These are phyloP conservation scores for Eutrema heterophyllum DNA, from an alignment of 345 rosid genomes.

Conservation along the genomic window DNA sequence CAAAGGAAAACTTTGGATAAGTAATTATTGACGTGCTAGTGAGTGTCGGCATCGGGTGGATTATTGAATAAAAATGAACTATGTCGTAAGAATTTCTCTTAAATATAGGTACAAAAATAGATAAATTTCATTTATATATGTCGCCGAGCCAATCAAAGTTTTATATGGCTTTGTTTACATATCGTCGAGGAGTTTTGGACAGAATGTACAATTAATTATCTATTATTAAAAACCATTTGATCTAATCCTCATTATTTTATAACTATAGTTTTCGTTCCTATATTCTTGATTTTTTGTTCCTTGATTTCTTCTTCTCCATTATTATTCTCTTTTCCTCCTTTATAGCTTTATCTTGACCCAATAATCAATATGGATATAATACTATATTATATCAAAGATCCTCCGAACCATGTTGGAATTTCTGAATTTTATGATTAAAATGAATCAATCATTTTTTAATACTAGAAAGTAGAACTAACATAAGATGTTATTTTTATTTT, in stretches of 20 bases:
- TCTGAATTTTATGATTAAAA: too few relatives aligned
- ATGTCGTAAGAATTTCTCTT: not conserved
- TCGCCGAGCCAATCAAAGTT: constrained; percentile 34
- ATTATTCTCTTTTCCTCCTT: constrained; percentile 15
- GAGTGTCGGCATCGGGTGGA: constrained; percentile 38
- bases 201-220: constrained; percentile 5
- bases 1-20: not conserved
- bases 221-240: not conserved
- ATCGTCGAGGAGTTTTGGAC: constrained; percentile 14
- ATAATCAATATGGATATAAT: too few relatives aligned
- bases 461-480: too few relatives aligned
- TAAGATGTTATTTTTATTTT: too few relatives aligned
- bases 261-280: constrained; percentile 10
- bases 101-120: not conserved
- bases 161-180: constrained; percentile 8
- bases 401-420: too few relatives aligned
- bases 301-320: constrained; percentile 28
- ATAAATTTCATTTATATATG: not conserved
- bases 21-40: constrained; percentile 28
- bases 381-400: too few relatives aligned
- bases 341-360: too few relatives aligned
- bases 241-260: constrained; percentile 11
- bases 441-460: too few relatives aligned
- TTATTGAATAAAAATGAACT: not conserved
- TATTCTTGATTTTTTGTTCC: constrained; percentile 17